These are phyloP conservation scores for Cylindrodendrum hubeiense DNA, from an alignment of 2,329 filamentous ascomycete genomes.

Conservation along the genomic window DNA sequence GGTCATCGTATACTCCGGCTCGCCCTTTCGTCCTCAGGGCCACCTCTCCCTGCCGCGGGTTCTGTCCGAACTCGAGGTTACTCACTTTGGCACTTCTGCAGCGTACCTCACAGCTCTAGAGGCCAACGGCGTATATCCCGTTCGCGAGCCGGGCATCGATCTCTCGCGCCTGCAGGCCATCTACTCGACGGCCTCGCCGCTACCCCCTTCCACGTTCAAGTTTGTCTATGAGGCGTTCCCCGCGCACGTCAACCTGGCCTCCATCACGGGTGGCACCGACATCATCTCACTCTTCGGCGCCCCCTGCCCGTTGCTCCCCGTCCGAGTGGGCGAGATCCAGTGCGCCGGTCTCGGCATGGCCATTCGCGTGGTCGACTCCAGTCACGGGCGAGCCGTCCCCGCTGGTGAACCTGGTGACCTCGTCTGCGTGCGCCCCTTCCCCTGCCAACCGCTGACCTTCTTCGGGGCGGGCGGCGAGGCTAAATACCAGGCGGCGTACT, in stretches of 20 bases:
- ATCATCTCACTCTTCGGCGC: constrained; percentile 96
- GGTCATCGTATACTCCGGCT: constrained; percentile 91
- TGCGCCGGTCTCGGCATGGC: constrained; percentile 84
- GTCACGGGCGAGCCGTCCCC: constrained; percentile 65
- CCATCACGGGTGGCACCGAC: constrained; percentile 96
- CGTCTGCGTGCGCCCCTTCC: constrained; percentile 88
- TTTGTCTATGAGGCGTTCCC: constrained; percentile 92
- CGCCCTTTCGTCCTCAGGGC: constrained; percentile 84
- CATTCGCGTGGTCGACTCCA: constrained; percentile 71
- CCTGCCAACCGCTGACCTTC: constrained; percentile 91
- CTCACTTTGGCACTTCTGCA: constrained; percentile 94
- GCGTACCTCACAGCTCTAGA: constrained; percentile 94
- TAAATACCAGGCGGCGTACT: constrained; percentile 90
- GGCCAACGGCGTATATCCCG: constrained; percentile 75
- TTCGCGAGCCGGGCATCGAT: constrained; percentile 64
- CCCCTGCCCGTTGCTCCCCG: constrained; percentile 81
- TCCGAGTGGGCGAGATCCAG: constrained; percentile 81
- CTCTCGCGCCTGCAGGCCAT: constrained; percentile 81
- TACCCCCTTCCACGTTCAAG: constrained; percentile 92
- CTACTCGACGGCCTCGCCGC: constrained; percentile 92
- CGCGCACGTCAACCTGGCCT: constrained; percentile 83
- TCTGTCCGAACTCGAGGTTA: constrained; percentile 84
- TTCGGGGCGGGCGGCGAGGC: constrained; percentile 74
- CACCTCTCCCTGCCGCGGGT: constrained; percentile 86
- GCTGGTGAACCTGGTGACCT: constrained; percentile 85